Evolutionary conservation across 345 rosid genomes (phyloP).

Genomic region (Heritiera fomes): DNA sequence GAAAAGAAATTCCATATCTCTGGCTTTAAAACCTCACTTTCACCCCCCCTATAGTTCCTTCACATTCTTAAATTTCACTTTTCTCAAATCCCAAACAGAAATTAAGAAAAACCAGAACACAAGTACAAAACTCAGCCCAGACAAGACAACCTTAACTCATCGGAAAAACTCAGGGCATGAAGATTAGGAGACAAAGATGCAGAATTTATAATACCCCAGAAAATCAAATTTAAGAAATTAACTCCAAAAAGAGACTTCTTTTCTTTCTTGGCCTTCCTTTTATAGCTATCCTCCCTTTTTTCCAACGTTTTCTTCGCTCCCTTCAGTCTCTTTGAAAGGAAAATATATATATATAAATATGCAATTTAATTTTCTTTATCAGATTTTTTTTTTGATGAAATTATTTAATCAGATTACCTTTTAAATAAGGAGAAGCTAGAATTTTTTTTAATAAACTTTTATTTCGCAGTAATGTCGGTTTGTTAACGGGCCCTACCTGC

Average conservation of each 20-base stretch:
- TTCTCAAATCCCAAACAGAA: slow-evolving; percentile 18
- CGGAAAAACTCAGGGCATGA: background rate
- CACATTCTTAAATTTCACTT: slow-evolving; percentile 25
- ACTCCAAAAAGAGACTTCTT: background rate
- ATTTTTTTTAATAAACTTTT: background rate
- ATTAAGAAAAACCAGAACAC: slow-evolving; percentile 5
- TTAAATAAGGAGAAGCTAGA: background rate
- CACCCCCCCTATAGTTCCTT: slow-evolving; percentile 26
- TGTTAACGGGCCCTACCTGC: background rate
- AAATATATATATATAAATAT: background rate
- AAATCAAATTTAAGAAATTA: background rate
- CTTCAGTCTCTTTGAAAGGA: background rate
- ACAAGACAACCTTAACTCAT: background rate
- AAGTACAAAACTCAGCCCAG: background rate
- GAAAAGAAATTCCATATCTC: slow-evolving; percentile 22
- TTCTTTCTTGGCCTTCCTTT: background rate
- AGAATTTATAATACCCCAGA: background rate
- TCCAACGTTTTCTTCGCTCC: slow-evolving; percentile 1
- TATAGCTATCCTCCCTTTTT: background rate
- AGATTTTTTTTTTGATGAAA: background rate
- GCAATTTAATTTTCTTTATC: slow-evolving; percentile 11
- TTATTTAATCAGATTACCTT: background rate
- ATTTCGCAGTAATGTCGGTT: background rate
- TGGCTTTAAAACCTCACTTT: slow-evolving; percentile 13
- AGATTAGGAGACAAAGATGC: background rate